Conservation (phyloP, 768 basidiomycete genomes). For the Pisolithus albus region DNA sequence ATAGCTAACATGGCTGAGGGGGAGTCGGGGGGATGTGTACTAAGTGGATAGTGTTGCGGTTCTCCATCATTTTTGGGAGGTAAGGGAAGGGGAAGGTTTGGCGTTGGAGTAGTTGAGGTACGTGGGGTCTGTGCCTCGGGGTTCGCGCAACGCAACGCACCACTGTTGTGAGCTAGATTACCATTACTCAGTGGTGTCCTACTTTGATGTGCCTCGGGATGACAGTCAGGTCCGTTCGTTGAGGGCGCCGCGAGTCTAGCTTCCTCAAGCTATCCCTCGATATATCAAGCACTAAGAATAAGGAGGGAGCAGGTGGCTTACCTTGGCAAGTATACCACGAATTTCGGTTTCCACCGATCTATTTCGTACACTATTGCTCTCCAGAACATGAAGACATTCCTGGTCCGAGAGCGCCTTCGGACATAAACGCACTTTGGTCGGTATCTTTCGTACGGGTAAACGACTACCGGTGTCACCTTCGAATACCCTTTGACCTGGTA, state of each 20-base stretch:
- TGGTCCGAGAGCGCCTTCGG: slow-evolving; percentile 28
- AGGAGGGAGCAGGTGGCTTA: slow-evolving; percentile 13
- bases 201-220: background rate
- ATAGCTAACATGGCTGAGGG: slow-evolving; percentile 14
- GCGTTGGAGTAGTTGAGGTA: background rate
- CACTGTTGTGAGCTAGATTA: background rate
- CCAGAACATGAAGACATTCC: slow-evolving; percentile 35
- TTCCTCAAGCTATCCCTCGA: slow-evolving; percentile 16
- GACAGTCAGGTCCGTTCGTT: background rate
- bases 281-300: background rate
- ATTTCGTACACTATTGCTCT: slow-evolving; percentile 35
- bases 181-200: background rate
- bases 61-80: background rate
- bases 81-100: background rate
- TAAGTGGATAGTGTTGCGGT: background rate
- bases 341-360: slow-evolving; percentile 40
- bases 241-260: slow-evolving; percentile 7
- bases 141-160: background rate
- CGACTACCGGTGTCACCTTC: background rate
- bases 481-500: background rate
- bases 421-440: slow-evolving; percentile 3
- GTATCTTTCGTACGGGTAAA: background rate
- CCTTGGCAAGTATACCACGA: slow-evolving; percentile 31
- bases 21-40: background rate
- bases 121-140: background rate